Conservation (phyloP, 108 stramenopile genomes). For the Aureococcus anophagefferens region DNA sequence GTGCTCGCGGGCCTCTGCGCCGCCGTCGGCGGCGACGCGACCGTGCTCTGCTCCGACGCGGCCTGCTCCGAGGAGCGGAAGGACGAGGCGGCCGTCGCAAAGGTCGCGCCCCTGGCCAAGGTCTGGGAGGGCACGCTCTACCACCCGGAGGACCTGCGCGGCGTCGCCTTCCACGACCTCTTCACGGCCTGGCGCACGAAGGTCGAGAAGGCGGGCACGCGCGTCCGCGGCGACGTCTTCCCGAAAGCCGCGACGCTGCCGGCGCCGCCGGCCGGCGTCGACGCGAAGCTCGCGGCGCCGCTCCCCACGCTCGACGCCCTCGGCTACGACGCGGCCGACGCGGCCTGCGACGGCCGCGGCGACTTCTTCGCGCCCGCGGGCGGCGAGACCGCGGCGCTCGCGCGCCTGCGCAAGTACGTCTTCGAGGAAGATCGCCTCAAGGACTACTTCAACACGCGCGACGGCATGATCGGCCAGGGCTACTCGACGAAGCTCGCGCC, state of each 20-base stretch:
- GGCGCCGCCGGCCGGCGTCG: conserved; percentile 45
- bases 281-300: neutral
- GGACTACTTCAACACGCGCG: conserved; percentile 87
- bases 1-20: conserved; percentile 35
- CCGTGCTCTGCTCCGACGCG: conserved; percentile 58
- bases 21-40: conserved; percentile 2
- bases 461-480: conserved; percentile 87
- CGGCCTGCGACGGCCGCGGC: conserved; percentile 48
- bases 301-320: conserved; percentile 58
- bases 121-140: conserved; percentile 86
- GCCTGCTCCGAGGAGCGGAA: conserved; percentile 59
- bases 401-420: conserved; percentile 74
- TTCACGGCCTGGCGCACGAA: conserved; percentile 84
- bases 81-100: conserved; percentile 46
- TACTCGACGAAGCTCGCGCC: conserved; percentile 90
- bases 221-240: conserved; percentile 11
- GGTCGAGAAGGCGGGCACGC: conserved; percentile 54
- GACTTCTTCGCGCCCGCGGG: conserved; percentile 70
- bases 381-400: conserved; percentile 79
- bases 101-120: no score
- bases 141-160: conserved; percentile 43
- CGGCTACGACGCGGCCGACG: conserved; percentile 57
- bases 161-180: conserved; percentile 55
- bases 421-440: conserved; percentile 74
- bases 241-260: conserved; percentile 42